Base-by-base conservation (phyloP, 495 filamentous ascomycete genomes). In the Neurospora tetraspora region DNA sequence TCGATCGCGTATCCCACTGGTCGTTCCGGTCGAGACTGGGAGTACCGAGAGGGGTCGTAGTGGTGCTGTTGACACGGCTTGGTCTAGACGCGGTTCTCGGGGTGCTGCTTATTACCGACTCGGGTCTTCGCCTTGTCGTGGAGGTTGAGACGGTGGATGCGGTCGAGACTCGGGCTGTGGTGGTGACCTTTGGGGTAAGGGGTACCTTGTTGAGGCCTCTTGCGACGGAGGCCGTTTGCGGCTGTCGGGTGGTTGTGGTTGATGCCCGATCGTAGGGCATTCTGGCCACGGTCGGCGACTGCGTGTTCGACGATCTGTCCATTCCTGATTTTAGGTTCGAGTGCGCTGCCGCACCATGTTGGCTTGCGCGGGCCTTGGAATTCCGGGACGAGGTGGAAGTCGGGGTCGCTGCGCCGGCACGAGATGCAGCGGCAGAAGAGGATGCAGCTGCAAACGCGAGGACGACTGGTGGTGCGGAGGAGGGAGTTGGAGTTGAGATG, bases 21-120 rank as follows among this genome's bases (percentile, higher is more conserved):
- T 86, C 83, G 40, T 72, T 73, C n/a, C 80, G 77, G 12, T 88
- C 84, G 10, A 75, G 77, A 27, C 80, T 85, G 4, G 88, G 85
- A 1, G 87, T 88, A 43, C 83, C 85, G 45, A 81, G 88, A 5
- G 91, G 89, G 2, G 91, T 92, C 61, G 85, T 84, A 72, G 85
- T 85, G 2, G 91, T 92, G 69, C 85, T 84, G 78, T 93, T 90
- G 45, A 89, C 90, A 73, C 91, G 88, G 69, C 82, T 87, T 77
- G 85, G 90, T 69, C 92, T 86, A 3, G 89, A 83, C 11, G 88
- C 89, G 34, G 92, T 93, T 73, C 92, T 86, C 71, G 91, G 91
- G 31, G 92, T 40, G 2, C 36, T 38, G 69, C 40, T 38, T 27
- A 69, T 36, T 39, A 71, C 70, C 36, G 77, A 71, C 16, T 80